Conservation (phyloP, 139 green algal genomes). For the Chlamydomonas schloesseri region DNA sequence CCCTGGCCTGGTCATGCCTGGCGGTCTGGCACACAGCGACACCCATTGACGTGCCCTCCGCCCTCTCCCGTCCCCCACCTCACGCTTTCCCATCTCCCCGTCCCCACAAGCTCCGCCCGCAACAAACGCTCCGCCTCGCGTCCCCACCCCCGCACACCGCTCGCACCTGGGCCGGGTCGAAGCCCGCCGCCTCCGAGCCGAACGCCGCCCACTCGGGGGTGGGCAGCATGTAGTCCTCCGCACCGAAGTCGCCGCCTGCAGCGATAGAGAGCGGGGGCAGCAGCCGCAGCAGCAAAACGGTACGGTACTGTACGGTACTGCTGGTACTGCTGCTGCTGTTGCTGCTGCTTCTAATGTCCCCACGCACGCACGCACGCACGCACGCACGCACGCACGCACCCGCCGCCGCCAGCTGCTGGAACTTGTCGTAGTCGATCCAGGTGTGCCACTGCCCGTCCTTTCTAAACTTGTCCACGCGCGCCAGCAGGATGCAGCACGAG, state of each 20-base stretch:
- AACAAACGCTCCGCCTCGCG: too few relatives aligned
- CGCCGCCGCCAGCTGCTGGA: conserved; percentile 57
- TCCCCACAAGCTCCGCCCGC: too few relatives aligned
- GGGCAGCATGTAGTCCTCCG: conserved; percentile 77
- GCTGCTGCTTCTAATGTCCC: too few relatives aligned
- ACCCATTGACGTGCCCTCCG: too few relatives aligned
- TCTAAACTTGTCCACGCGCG: conserved; percentile 73
- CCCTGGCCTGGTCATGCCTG: too few relatives aligned
- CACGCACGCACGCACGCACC: background rate
- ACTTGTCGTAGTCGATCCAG: conserved; percentile 87
- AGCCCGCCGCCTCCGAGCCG: conserved; percentile 75
- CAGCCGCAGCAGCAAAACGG: background rate
- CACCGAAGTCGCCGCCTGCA: conserved; percentile 59
- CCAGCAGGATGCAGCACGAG: conserved; percentile 87
- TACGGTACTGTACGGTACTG: too few relatives aligned
- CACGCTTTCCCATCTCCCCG: too few relatives aligned
- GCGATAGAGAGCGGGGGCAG: background rate
- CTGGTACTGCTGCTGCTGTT: too few relatives aligned
- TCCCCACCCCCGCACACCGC: too few relatives aligned
- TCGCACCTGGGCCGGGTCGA: conserved; percentile 77
- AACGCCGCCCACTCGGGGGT: conserved; percentile 85
- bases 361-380: too few relatives aligned
- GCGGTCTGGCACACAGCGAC: too few relatives aligned
- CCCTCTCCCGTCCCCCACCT: too few relatives aligned
- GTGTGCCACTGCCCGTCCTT: conserved; percentile 81